Conservation (phyloP, 805 yeast species). For the Wickerhamiella sergipiensis region DNA sequence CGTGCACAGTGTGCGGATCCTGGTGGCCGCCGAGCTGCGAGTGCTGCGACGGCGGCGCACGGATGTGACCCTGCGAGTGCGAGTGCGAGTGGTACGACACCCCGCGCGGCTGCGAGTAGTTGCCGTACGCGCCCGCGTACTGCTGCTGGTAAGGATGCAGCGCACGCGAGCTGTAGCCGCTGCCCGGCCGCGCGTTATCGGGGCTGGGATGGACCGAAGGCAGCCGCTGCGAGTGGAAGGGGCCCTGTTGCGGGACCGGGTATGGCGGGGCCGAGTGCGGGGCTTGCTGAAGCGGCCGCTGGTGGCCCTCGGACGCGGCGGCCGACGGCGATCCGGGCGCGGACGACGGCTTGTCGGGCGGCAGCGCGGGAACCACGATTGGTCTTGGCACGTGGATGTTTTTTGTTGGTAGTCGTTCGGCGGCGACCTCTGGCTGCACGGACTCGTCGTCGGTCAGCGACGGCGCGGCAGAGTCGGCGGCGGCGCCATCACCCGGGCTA, state of each 20-base stretch:
- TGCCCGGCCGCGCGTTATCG: neutral
- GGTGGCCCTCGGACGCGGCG: neutral
- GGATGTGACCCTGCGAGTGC: neutral
- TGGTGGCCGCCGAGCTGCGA: neutral
- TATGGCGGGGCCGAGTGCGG: neutral
- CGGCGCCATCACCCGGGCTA: too few relatives aligned
- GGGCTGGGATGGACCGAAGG: neutral
- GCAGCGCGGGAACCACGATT: neutral
- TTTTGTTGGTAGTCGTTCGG: neutral
- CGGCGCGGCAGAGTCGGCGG: neutral
- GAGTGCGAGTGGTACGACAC: neutral
- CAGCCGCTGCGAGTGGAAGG: neutral
- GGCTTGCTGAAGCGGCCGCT: neutral
- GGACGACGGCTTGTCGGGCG: neutral
- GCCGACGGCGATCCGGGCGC: neutral
- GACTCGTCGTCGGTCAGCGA: neutral
- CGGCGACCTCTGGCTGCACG: neutral
- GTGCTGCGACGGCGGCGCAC: neutral
- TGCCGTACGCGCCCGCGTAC: neutral
- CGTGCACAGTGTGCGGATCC: neutral
- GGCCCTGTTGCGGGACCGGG: neutral
- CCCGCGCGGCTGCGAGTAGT: neutral
- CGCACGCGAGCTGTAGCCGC: neutral
- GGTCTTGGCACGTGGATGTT: neutral
- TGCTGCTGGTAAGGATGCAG: neutral